Evolutionary conservation across 495 filamentous ascomycete genomes (phyloP).

Genomic region (Aspergillus incahuasiensis): DNA sequence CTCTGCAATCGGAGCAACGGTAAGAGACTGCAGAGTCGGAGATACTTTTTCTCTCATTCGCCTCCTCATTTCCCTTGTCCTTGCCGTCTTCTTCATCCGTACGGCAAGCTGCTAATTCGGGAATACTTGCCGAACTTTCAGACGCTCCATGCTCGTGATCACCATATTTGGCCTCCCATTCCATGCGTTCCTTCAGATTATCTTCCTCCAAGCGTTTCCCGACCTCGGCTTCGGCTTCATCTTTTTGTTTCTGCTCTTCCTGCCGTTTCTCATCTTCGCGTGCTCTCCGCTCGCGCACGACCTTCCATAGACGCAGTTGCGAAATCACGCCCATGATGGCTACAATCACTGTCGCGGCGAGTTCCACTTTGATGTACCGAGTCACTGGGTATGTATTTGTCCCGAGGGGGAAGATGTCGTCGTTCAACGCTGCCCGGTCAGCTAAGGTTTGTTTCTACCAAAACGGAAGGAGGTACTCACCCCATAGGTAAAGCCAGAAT

Average conservation of each 20-base stretch:
- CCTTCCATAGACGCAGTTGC: conserved; percentile 81
- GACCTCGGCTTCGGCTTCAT: conserved; percentile 66
- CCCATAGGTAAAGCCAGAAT: conserved; percentile 95
- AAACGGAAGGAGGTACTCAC: conserved; percentile 34
- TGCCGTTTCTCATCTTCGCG: conserved; percentile 53
- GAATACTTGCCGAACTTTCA: conserved; percentile 16
- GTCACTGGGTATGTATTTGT: conserved; percentile 81
- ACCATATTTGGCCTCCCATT: conserved; percentile 76
- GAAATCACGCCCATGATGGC: conserved; percentile 72
- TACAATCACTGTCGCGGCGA: conserved; percentile 71
- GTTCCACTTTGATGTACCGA: conserved; percentile 78
- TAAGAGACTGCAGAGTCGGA: conserved; percentile 18
- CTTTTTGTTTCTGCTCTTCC: conserved; percentile 53
- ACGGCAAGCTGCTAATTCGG: conserved; percentile 26
- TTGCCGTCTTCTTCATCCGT: conserved; percentile 15
- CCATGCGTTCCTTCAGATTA: conserved; percentile 59
- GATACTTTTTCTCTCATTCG: conserved; percentile 36
- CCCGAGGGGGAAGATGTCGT: conserved; percentile 68
- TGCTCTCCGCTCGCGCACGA: conserved; percentile 69
- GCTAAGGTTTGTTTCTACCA: neutral
- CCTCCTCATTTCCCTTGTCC: conserved; percentile 27
- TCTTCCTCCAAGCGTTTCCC: conserved; percentile 64
- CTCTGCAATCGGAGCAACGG: conserved; percentile 23
- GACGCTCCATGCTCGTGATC: conserved; percentile 37
- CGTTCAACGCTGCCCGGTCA: conserved; percentile 59